phyloP scores from a whole-genome alignment of 164 flowering plant genomes.

The Magnolia sinica region DNA sequence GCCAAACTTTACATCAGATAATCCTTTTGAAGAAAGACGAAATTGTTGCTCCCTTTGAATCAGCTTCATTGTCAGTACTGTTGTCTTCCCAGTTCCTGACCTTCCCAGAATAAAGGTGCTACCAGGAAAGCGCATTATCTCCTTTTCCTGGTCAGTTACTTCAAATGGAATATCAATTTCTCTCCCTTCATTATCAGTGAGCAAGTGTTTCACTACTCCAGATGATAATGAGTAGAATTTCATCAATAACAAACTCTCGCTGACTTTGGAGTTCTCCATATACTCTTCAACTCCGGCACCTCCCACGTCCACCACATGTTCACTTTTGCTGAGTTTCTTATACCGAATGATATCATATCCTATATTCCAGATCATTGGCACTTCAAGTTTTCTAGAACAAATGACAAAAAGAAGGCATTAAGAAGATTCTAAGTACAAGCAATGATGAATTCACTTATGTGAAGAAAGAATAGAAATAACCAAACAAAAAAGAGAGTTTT shows the following conservation, averaged over 20 bases:
- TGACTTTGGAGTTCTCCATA: constrained; percentile 67
- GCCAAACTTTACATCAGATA: constrained; percentile 8
- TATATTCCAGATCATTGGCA: constrained; percentile 57
- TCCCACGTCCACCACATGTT: constrained; percentile 5
- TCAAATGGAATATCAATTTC: constrained; percentile 85
- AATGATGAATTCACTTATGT: neutral
- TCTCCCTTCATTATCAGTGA: constrained; percentile 48
- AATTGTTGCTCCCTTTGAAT: constrained; percentile 46
- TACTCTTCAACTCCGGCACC: constrained; percentile 27
- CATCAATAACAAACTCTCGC: constrained; percentile 72
- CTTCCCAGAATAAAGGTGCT: constrained; percentile 74
- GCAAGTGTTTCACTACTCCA: constrained; percentile 51
- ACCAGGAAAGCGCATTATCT: constrained; percentile 45
- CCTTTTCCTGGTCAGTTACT: constrained; percentile 56
- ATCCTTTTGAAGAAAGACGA: constrained; percentile 33
- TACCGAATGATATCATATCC: constrained; percentile 31
- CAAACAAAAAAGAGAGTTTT: neutral
- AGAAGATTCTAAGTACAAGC: neutral
- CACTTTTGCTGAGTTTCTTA: constrained; percentile 23
- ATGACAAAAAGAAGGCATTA: neutral
- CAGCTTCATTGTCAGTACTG: constrained; percentile 70
- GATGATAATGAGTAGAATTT: constrained; percentile 74
- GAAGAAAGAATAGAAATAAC: neutral
- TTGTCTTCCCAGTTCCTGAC: constrained; percentile 91
- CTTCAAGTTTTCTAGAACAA: constrained; percentile 45